A percentile compares a stretch with the other conserved stretches of the same genome.
These are phyloP conservation scores for Alternaria sp. DNA, from an alignment of 2,329 filamentous ascomycete genomes.

Conservation along the genomic window DNA sequence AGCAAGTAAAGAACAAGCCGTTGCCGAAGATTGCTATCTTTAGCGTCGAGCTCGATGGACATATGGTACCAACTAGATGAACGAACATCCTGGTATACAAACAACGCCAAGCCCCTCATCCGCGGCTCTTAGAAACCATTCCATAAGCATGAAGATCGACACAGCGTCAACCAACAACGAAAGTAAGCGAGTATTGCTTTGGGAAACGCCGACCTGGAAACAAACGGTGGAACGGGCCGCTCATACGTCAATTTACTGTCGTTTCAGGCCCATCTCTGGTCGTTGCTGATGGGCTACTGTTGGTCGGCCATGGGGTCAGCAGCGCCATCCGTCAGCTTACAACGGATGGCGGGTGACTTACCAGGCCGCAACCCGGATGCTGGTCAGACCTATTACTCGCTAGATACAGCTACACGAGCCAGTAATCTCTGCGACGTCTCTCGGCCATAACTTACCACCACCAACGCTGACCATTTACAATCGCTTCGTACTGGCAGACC, in stretches of 20 bases:
- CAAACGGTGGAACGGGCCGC: neutral
- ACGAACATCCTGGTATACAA: neutral
- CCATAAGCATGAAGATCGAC: too few species aligned
- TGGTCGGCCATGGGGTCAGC: neutral
- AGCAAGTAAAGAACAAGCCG: constrained; percentile 42
- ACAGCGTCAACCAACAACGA: neutral
- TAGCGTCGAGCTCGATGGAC: constrained; percentile 4
- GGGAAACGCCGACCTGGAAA: neutral
- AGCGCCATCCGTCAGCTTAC: constrained; percentile 7
- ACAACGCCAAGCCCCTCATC: neutral
- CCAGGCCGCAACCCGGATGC: neutral
- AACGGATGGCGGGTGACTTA: neutral
- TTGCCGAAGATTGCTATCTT: constrained; percentile 36
- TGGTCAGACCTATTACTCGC: neutral
- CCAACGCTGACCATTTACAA: neutral
- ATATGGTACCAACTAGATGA: neutral
- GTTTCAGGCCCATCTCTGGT: neutral
- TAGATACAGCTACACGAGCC: neutral
- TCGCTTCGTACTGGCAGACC: neutral
- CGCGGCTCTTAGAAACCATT: neutral
- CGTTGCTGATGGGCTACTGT: neutral
- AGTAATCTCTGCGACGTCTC: neutral
- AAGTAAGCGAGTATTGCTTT: neutral
- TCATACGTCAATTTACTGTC: neutral
- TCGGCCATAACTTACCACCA: neutral